Base-by-base conservation (phyloP, 345 rosid genomes). In the Boechera stricta region DNA sequence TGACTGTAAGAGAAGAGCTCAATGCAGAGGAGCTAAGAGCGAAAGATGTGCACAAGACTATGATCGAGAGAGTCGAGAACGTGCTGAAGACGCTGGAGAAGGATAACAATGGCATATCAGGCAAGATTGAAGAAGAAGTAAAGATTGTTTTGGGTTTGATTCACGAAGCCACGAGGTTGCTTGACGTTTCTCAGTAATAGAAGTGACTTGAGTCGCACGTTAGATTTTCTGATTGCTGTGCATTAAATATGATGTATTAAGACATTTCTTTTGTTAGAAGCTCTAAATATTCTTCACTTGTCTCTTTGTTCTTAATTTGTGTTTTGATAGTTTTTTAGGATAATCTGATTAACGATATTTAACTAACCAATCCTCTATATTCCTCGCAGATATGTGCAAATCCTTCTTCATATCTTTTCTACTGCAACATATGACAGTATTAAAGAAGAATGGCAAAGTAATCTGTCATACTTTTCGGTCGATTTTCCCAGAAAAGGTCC, bases 101-200 rank as follows among this genome's bases (percentile, higher is more conserved):
- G 6, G 13, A 64, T 1, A 63, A 63, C 36, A 45, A 45, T 9
- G 35, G 28, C 26, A 10, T 29, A 29, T 81, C 88, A 0, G 76
- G 72, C 32, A 85, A 81, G 58, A 67, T 92, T 74, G 86, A 77
- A 72, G 83, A 69, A 62, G 87, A 89, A 68, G 79, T 90, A 29
- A 69, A 31, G 38, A 79, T 28, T 53, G 80, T 77, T 47, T 55
- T 66, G 63, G 60, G 71, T 42, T 85, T 78, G 67, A 67, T 92
- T 9, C 24, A 70, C 10, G 89, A 91, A 73, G 88, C 89, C 10
- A 82, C 75, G 63, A 56, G 48, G 39, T 69, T 87, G 68, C 67
- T 90, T 8, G 62, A 13, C 11, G 47, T 6, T 35, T 68, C 70
- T 69, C 64, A 42, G 12, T 69, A 16, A 31, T 1, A 35, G 10